Percentiles rank a stretch among this genome's conserved stretches.
Evolutionary conservation across 2,329 filamentous ascomycete genomes (phyloP).

Genomic region (Dactylellina sp.): DNA sequence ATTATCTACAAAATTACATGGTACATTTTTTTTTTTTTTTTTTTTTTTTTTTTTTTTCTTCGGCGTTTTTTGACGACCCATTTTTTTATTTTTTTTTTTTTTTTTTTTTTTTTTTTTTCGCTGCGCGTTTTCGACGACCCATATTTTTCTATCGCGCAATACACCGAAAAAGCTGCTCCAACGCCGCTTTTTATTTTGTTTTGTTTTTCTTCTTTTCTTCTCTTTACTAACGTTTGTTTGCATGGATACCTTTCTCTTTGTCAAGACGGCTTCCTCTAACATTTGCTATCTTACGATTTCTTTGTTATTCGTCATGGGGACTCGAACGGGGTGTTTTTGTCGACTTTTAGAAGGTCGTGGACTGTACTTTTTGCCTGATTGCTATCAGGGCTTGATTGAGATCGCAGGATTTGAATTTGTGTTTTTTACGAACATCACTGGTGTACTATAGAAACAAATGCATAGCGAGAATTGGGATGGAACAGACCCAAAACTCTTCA

Average conservation of each 20-base stretch:
- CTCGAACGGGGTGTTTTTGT: conserved; percentile 27
- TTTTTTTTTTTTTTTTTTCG: too few species aligned
- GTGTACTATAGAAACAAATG: conserved; percentile 38
- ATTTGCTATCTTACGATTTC: neutral
- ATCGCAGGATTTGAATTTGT: conserved; percentile 11
- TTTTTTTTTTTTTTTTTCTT: too few species aligned
- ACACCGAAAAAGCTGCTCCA: conserved; percentile 18
- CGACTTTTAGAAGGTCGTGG: conserved; percentile 27
- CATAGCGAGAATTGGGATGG: conserved; percentile 10
- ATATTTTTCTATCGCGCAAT: conserved; percentile 4
- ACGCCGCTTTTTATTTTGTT: neutral
- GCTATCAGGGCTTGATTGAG: neutral
- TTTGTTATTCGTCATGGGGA: conserved; percentile 34
- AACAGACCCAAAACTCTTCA: neutral
- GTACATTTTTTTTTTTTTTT: too few species aligned
- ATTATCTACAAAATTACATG: too few species aligned
- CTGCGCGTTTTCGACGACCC: neutral
- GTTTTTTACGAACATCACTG: conserved; percentile 2
- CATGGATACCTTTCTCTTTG: conserved; percentile 36
- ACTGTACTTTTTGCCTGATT: conserved; percentile 1
- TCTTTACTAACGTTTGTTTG: conserved; percentile 24
- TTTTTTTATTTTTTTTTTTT: too few species aligned
- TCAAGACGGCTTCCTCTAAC: conserved; percentile 5
- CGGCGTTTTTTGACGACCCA: too few species aligned
- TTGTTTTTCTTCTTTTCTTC: too few species aligned